Evolutionary conservation across 2,329 filamentous ascomycete genomes (phyloP).

Genomic region (Emericellopsis atlantica): DNA sequence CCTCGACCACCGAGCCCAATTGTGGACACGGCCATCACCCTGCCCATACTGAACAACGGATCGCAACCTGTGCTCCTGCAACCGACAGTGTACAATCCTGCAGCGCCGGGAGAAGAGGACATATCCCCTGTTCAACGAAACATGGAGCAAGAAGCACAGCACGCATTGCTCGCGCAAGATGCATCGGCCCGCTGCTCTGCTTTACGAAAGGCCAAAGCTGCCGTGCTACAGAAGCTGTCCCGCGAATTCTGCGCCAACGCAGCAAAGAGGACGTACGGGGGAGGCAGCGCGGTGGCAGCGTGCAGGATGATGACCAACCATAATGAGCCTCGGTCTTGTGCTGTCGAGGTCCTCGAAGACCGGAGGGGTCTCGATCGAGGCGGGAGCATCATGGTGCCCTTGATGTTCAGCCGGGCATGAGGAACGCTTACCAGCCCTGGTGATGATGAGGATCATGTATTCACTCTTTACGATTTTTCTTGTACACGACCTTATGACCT

Average conservation of each 20-base stretch:
- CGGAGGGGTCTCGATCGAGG: constrained; percentile 35
- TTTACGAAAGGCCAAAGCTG: constrained; percentile 45
- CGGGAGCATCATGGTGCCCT: constrained; percentile 40
- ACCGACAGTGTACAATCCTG: constrained; percentile 43
- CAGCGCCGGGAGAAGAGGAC: constrained; percentile 22
- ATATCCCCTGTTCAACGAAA: constrained; percentile 47
- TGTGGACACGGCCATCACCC: constrained; percentile 25
- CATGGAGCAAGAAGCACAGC: constrained; percentile 40
- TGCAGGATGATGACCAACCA: constrained; percentile 17
- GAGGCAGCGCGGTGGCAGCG: constrained; percentile 20
- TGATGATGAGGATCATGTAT: constrained; percentile 3
- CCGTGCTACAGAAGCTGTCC: constrained; percentile 45
- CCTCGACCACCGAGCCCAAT: constrained; percentile 4
- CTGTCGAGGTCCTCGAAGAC: constrained; percentile 25
- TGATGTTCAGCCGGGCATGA: constrained; percentile 41
- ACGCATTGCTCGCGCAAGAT: constrained; percentile 44
- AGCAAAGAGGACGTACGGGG: constrained; percentile 6
- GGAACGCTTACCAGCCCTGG: neutral
- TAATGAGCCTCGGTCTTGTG: constrained; percentile 14
- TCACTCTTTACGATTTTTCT: constrained; percentile 3
- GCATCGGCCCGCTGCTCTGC: constrained; percentile 39
- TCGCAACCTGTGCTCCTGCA: constrained; percentile 41
- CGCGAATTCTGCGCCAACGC: constrained; percentile 28
- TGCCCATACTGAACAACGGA: constrained; percentile 34
- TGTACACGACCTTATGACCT: neutral